These are phyloP conservation scores for Pyronema omphalodes DNA, from an alignment of 495 filamentous ascomycete species.

Conservation along the genomic window DNA sequence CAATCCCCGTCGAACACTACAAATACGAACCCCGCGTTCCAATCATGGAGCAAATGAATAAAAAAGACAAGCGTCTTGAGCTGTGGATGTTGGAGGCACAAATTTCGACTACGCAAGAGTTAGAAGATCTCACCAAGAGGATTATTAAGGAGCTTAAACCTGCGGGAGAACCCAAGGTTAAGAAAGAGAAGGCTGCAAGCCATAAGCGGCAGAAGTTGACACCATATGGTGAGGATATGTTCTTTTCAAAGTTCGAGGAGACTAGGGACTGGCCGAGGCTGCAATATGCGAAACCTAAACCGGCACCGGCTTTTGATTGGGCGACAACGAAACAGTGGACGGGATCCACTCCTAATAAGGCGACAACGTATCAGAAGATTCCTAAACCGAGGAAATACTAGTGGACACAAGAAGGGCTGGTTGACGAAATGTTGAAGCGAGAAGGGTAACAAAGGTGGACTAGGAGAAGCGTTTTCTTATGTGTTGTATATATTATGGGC, in stretches of 20 bases:
- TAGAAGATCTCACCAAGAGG: conserved; percentile 56
- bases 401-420: background rate
- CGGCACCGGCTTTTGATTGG: background rate
- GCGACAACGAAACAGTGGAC: background rate
- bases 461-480: no score
- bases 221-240: background rate
- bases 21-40: background rate
- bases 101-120: conserved; percentile 55
- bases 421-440: no score
- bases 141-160: background rate
- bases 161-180: background rate
- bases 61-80: conserved; percentile 27
- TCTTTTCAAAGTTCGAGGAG: background rate
- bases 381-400: background rate
- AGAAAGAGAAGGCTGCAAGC: background rate
- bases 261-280: no score
- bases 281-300: background rate
- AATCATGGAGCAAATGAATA: background rate
- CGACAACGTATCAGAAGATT: background rate
- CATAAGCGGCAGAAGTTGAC: background rate
- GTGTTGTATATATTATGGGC: no score
- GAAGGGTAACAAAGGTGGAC: no score
- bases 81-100: conserved; percentile 60
- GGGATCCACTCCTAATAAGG: background rate
- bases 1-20: background rate